Evolutionary conservation across 805 yeast species (phyloP).

Genomic region (Starmerella riodocensis): DNA sequence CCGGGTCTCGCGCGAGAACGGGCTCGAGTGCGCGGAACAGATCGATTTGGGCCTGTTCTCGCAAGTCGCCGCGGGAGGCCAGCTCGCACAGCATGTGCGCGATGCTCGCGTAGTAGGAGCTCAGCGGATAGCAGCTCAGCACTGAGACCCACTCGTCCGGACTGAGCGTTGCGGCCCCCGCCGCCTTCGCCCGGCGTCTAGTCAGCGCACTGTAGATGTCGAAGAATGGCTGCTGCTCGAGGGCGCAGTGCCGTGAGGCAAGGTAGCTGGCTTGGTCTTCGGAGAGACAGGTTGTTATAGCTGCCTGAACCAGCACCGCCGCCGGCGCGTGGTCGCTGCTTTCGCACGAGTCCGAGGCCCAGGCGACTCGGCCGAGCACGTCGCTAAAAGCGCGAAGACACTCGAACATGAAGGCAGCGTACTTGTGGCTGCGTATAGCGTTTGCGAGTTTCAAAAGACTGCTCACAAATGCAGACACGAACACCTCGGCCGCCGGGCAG

Average conservation of each 20-base stretch:
- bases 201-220: slow-evolving; percentile 4
- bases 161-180: background rate
- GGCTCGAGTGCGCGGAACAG: slow-evolving; percentile 10
- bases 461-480: slow-evolving; percentile 7
- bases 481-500: slow-evolving; percentile 13
- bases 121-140: background rate
- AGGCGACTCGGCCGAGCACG: no score
- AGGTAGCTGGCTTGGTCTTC: slow-evolving; percentile 8
- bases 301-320: background rate
- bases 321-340: no score
- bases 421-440: slow-evolving; percentile 3
- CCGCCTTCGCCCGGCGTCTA: background rate
- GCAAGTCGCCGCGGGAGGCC: slow-evolving; percentile 3
- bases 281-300: background rate
- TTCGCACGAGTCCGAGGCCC: no score
- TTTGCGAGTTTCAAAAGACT: slow-evolving; percentile 5
- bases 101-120: slow-evolving; percentile 2
- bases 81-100: background rate
- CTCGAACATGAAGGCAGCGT: slow-evolving; percentile 8
- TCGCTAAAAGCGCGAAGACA: slow-evolving; percentile 3
- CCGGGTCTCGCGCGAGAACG: background rate
- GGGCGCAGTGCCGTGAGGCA: slow-evolving; percentile 9
- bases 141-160: background rate
- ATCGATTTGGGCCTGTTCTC: slow-evolving; percentile 9
- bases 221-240: slow-evolving; percentile 7